Conservation (phyloP, 148 eudicot genomes). For the Polygonum aviculare region DNA sequence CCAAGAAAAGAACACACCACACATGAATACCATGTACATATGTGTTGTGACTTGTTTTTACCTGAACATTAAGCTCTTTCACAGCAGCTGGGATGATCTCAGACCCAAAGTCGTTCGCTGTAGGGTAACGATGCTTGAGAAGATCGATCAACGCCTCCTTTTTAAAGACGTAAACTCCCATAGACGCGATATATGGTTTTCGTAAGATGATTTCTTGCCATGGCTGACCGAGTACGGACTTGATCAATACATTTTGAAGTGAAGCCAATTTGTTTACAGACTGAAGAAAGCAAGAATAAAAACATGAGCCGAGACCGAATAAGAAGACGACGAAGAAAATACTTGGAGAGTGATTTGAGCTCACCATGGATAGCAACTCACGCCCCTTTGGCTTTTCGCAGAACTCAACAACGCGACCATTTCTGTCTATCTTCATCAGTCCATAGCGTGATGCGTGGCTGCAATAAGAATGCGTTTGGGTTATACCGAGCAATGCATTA, state of each 20-base stretch:
- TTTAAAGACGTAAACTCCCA: constrained; percentile 91
- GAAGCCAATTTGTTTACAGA: not conserved
- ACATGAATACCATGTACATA: not conserved
- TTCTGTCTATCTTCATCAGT: constrained; percentile 59
- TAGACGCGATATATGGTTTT: constrained; percentile 81
- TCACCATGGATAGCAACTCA: constrained; percentile 58
- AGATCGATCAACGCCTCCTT: constrained; percentile 66
- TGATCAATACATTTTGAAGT: not conserved
- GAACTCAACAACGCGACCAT: constrained; percentile 51
- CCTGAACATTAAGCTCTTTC: constrained; percentile 72
- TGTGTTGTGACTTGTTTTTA: constrained; percentile 12
- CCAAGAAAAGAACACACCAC: not conserved
- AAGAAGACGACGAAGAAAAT: too few relatives aligned
- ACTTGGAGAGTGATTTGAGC: constrained; percentile 1
- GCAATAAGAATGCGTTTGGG: not conserved
- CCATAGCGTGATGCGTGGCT: constrained; percentile 63
- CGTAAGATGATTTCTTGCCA: not conserved
- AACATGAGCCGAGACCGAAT: not conserved
- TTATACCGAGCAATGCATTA: too few relatives aligned
- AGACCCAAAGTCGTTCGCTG: constrained; percentile 84
- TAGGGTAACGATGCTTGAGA: constrained; percentile 55
- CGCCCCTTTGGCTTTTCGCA: constrained; percentile 55
- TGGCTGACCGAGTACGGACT: not conserved
- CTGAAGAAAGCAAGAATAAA: not conserved
- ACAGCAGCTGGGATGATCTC: constrained; percentile 85